These are phyloP conservation scores for Myxozyma geophila DNA, from an alignment of 805 yeast genomes.

Conservation along the genomic window DNA sequence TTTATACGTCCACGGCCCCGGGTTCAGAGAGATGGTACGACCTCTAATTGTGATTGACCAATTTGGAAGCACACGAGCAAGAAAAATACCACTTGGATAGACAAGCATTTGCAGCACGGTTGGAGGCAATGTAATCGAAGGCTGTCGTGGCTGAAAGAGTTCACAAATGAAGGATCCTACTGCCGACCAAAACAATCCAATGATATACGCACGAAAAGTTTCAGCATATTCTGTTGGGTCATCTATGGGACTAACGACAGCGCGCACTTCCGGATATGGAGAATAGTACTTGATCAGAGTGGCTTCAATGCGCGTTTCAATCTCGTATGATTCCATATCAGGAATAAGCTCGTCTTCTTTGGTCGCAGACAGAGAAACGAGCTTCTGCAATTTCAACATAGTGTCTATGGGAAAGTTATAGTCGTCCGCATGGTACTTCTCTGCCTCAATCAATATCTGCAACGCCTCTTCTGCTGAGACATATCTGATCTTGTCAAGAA, in stretches of 20 bases:
- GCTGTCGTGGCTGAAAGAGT: conserved; percentile 63
- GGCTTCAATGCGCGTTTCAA: conserved; percentile 47
- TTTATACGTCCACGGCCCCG: conserved; percentile 64
- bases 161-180: conserved; percentile 62
- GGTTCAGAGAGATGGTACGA: conserved; percentile 52
- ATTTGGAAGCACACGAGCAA: conserved; percentile 30
- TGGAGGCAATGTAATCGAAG: conserved; percentile 59
- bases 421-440: conserved; percentile 50
- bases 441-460: conserved; percentile 47
- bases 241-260: conserved; percentile 42
- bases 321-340: conserved; percentile 17
- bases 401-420: conserved; percentile 51
- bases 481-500: conserved; percentile 49
- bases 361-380: conserved; percentile 36
- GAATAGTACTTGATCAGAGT: conserved; percentile 51
- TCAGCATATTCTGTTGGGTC: conserved; percentile 54
- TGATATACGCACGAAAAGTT: conserved; percentile 57
- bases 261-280: conserved; percentile 62
- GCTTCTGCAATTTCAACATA: conserved; percentile 42
- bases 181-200: conserved; percentile 57
- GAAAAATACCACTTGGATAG: conserved; percentile 58
- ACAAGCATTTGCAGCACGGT: conserved; percentile 68
- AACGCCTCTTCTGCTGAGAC: conserved; percentile 48
- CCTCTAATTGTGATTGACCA: conserved; percentile 40
- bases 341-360: neutral